Conservation (phyloP, 2,329 filamentous ascomycete species). For the Pleoardoris graminearum region DNA sequence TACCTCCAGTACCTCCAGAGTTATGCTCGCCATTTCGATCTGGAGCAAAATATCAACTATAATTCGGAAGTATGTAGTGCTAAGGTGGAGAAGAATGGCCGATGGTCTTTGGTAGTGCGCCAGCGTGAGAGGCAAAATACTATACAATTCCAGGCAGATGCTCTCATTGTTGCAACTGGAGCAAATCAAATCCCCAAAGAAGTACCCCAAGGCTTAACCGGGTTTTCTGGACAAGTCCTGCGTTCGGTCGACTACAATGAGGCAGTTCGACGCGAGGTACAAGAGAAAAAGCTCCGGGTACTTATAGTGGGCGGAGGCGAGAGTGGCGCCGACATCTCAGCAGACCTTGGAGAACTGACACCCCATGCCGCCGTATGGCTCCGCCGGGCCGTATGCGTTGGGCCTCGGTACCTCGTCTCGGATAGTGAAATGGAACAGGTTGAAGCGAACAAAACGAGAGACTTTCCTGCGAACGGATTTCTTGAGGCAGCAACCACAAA, state of each 20-base stretch:
- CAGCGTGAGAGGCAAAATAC: not conserved
- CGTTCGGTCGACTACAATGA: conserved; percentile 5
- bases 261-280: conserved; percentile 1
- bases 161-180: conserved; percentile 11
- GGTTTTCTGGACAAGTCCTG: not conserved
- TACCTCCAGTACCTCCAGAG: conserved; percentile 7
- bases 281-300: conserved; percentile 8
- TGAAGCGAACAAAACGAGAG: not conserved
- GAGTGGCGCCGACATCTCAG: conserved; percentile 10
- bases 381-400: conserved; percentile 8
- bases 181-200: conserved; percentile 7
- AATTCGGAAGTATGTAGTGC: conserved; percentile 5
- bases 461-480: conserved; percentile 3
- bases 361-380: conserved; percentile 8
- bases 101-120: conserved; percentile 3
- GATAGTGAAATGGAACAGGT: conserved; percentile 7
- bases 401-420: not conserved
- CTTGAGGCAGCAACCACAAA: conserved; percentile 11
- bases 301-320: conserved; percentile 8
- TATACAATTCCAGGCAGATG: conserved; percentile 2
- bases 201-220: not conserved
- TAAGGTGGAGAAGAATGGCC: not conserved
- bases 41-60: conserved; percentile 8
- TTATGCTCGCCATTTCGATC: conserved; percentile 7
- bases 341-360: conserved; percentile 8